Evolutionary conservation across 257 asterid genomes (phyloP).

Genomic region (Scutellaria galericulata): DNA sequence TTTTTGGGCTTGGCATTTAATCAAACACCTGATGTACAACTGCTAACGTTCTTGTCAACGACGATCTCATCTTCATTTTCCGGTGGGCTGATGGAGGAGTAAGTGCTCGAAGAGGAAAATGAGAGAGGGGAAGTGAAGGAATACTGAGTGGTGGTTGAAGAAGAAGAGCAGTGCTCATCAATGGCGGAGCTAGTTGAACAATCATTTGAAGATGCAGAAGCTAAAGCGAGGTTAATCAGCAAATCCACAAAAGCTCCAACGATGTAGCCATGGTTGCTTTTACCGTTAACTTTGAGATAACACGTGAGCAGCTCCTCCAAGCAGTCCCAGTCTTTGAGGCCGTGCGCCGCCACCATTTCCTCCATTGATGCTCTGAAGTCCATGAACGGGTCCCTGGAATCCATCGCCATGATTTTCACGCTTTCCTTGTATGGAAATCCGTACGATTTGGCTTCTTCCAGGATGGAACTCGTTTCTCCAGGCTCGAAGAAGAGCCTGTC

Average conservation of each 20-base stretch:
- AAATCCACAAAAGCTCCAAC: constrained; percentile 63
- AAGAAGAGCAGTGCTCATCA: constrained; percentile 39
- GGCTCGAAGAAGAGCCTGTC: constrained; percentile 62
- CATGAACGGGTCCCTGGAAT: constrained; percentile 48
- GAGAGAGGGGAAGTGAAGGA: constrained; percentile 59
- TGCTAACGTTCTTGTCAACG: background rate
- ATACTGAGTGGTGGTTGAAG: constrained; percentile 28
- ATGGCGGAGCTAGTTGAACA: constrained; percentile 26
- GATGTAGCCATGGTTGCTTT: constrained; percentile 51
- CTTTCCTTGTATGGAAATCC: constrained; percentile 36
- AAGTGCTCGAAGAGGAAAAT: constrained; percentile 41
- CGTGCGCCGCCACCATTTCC: constrained; percentile 65
- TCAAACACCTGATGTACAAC: constrained; percentile 27
- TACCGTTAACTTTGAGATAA: constrained; percentile 53
- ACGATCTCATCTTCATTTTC: constrained; percentile 37
- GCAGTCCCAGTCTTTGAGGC: constrained; percentile 47
- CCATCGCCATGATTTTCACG: constrained; percentile 41
- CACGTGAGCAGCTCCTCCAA: constrained; percentile 55
- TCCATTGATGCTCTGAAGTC: constrained; percentile 66
- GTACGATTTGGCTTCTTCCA: constrained; percentile 38
- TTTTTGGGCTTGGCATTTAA: background rate
- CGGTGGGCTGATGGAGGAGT: constrained; percentile 40
- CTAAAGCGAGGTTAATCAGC: constrained; percentile 38
- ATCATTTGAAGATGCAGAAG: background rate
- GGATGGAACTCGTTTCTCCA: constrained; percentile 57